A percentile compares a stretch with the other conserved stretches of the same genome.
These are phyloP conservation scores for Diaporthe sp. DNA, from an alignment of 2,329 filamentous ascomycete species.

Conservation along the genomic window DNA sequence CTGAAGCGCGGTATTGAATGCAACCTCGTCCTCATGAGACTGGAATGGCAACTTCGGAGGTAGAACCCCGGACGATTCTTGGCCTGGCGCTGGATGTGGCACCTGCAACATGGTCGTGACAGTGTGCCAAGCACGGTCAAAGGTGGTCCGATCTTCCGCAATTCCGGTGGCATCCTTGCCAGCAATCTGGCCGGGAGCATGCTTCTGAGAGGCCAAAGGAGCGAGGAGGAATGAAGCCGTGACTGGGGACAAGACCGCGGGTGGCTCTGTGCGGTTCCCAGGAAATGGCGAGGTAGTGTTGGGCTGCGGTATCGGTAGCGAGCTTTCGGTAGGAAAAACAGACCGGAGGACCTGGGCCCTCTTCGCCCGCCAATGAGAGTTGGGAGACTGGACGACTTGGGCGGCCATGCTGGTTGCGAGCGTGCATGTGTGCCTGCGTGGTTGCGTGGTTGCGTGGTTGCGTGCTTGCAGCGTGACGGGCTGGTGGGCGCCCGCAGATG, in stretches of 20 bases:
- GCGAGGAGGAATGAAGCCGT: conserved; percentile 24
- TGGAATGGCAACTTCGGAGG: conserved; percentile 51
- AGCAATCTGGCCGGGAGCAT: conserved; percentile 3
- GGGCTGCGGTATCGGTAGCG: conserved; percentile 58
- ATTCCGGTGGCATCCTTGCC: conserved; percentile 13
- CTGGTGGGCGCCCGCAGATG: background rate
- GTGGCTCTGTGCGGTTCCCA: conserved; percentile 34
- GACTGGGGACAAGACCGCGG: conserved; percentile 20
- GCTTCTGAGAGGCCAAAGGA: conserved; percentile 17
- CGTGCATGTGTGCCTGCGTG: background rate
- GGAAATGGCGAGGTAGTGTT: conserved; percentile 51
- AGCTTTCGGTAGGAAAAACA: conserved; percentile 64
- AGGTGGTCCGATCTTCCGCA: conserved; percentile 63
- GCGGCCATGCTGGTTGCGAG: conserved; percentile 26
- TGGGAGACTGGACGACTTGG: conserved; percentile 11
- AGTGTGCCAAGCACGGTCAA: conserved; percentile 71
- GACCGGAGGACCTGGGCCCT: conserved; percentile 64
- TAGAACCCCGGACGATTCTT: conserved; percentile 64
- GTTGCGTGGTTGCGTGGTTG: background rate
- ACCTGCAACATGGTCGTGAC: conserved; percentile 69
- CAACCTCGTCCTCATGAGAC: conserved; percentile 53
- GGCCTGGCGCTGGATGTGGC: conserved; percentile 63
- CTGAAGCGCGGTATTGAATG: conserved; percentile 63
- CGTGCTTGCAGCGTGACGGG: background rate
- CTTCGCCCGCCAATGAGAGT: conserved; percentile 57